Percentiles rank a stretch among this genome's conserved stretches.
Evolutionary conservation across 1,139 yeast species (phyloP).

Genomic region (Suhomyces coccinellae): DNA sequence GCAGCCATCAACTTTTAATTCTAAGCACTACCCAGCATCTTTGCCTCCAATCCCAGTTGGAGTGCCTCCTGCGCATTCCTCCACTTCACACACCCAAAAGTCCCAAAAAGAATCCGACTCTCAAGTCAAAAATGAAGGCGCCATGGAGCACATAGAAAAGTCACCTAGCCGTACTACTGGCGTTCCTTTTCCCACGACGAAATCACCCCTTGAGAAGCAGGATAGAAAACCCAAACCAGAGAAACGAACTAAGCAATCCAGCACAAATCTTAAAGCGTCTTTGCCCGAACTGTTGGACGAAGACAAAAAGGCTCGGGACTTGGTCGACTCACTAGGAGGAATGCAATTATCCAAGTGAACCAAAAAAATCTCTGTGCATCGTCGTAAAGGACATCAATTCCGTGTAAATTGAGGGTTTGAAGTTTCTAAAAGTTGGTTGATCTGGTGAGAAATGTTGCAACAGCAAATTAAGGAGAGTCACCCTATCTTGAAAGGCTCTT

Average conservation of each 20-base stretch:
- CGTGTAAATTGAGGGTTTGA: no score
- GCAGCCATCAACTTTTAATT: neutral
- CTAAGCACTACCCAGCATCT: neutral
- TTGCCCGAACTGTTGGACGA: conserved; percentile 17
- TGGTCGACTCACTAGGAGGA: conserved; percentile 27
- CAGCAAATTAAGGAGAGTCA: no score
- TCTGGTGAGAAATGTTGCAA: no score
- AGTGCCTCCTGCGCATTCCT: neutral
- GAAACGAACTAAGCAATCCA: neutral
- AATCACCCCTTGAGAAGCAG: no score
- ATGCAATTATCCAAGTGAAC: neutral
- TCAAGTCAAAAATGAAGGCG: no score
- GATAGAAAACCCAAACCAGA: neutral
- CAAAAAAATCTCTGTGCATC: neutral
- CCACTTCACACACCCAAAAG: neutral
- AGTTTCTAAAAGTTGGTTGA: no score
- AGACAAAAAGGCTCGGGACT: conserved; percentile 33
- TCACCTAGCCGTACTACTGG: no score
- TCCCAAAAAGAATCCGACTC: neutral
- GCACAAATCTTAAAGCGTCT: neutral
- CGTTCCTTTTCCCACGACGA: no score
- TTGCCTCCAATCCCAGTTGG: conserved; percentile 1
- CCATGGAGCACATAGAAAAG: no score
- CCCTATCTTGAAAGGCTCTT: no score
- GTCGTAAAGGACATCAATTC: no score